phyloP scores from a whole-genome alignment of 805 yeast genomes.

The Candida corydali region DNA sequence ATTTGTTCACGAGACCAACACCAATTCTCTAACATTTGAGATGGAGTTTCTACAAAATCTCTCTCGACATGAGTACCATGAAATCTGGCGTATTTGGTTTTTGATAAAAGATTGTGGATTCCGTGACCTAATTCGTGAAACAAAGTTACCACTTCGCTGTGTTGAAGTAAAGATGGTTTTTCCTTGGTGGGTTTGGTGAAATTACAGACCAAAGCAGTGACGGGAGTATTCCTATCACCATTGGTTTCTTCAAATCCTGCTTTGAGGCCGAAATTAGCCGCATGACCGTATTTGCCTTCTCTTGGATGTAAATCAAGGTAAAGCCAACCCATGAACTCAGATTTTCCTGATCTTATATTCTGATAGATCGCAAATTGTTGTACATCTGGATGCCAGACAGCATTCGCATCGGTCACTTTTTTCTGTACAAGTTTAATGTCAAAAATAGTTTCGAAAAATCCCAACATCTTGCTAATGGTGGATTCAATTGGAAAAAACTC shows the following conservation, averaged over 20 bases:
- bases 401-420: conserved; percentile 28
- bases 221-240: conserved; percentile 51
- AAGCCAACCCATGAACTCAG: conserved; percentile 71
- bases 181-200: conserved; percentile 69
- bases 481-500: conserved; percentile 75
- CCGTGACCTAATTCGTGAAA: conserved; percentile 93
- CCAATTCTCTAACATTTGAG: conserved; percentile 87
- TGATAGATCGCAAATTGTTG: conserved; percentile 69
- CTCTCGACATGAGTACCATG: conserved; percentile 75
- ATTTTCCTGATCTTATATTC: conserved; percentile 42
- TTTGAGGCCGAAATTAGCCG: conserved; percentile 71
- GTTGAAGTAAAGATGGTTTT: conserved; percentile 73
- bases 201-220: conserved; percentile 78
- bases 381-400: conserved; percentile 78
- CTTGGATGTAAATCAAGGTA: conserved; percentile 83
- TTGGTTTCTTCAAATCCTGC: conserved; percentile 57
- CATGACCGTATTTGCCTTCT: conserved; percentile 84
- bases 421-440: conserved; percentile 62
- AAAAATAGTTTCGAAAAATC: conserved; percentile 66
- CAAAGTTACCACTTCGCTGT: conserved; percentile 74
- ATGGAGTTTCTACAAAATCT: conserved; percentile 90
- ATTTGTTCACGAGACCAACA: conserved; percentile 71
- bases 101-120: conserved; percentile 70
- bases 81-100: conserved; percentile 61
- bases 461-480: conserved; percentile 65